Conservation (phyloP, 805 yeast species). For the Candida hispaniensis region DNA sequence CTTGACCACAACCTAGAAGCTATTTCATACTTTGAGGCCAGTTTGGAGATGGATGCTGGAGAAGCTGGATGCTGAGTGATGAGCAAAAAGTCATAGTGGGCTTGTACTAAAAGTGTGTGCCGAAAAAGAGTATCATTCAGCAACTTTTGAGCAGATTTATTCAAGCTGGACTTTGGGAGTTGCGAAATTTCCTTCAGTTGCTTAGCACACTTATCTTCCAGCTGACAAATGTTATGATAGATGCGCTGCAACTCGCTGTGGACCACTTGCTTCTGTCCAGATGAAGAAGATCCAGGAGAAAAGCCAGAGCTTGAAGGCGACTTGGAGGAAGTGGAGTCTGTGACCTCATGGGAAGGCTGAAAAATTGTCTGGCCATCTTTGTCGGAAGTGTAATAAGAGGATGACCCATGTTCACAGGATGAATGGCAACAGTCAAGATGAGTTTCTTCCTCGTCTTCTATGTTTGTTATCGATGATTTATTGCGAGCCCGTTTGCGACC, state of each 20-base stretch:
- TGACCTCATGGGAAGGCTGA: no score
- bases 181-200: constrained; percentile 8
- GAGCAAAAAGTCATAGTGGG: constrained; percentile 9
- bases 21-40: constrained; percentile 14
- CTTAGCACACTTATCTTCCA: constrained; percentile 10
- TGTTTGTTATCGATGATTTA: no score
- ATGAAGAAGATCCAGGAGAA: no score
- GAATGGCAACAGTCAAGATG: no score
- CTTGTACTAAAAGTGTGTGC: constrained; percentile 8
- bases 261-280: no score
- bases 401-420: no score
- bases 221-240: constrained; percentile 12
- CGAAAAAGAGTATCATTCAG: background rate
- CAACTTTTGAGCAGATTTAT: background rate
- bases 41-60: constrained; percentile 1
- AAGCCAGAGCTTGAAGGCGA: no score
- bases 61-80: constrained; percentile 7
- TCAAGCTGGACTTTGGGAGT: no score
- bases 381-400: no score
- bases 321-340: constrained; percentile 56
- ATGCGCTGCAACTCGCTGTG: constrained; percentile 9
- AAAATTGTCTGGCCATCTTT: no score
- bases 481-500: no score
- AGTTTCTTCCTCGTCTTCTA: no score
- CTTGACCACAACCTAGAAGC: constrained; percentile 12